Base-by-base conservation (phyloP, 2,329 filamentous ascomycete genomes). In the Fusarium drepaniforme region DNA sequence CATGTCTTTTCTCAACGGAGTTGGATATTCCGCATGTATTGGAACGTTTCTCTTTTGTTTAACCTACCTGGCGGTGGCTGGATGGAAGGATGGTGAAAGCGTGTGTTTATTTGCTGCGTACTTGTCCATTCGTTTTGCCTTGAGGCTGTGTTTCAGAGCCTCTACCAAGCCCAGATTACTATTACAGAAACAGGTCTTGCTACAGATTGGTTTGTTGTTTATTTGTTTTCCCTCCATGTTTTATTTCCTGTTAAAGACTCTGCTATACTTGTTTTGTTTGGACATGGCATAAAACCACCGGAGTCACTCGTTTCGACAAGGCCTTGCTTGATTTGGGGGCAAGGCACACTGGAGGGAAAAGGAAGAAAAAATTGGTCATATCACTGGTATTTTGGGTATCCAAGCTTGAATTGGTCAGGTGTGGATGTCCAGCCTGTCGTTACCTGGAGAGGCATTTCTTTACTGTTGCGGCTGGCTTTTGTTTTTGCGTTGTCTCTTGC, bases 21-120 rank as follows among this genome's bases (percentile, higher is more conserved):
- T 76, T 76, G 66, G 71, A 65, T 21, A 40, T 72, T 44, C 66
- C 70, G 61, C 71, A 64, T 75, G 66, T 51, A 61, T 28, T 68
- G 62, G 51, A 69, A 61, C 65, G 28, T 37, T 70, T 62, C 61
- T 61, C 38, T 23, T 58, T 58, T 58, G 33, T 38, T 38, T 18
- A 23, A 23, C 15, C 35, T 23, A 21, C 15, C 21, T 25, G 56
- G 70, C 53, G 62, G 51, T 58, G 53, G 70, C 58, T 65, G 68
- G 66, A 65, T 51, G 66, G 67, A 30, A n/a, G 49, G 49, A 53
- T 53, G 28, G 49, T 69, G 63, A 72, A 62, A 69, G 72, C 73
- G 63, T 69, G 66, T 76, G 33, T 74, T 75, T 71, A 35, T 72
- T 59, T 65, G 40, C 53, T 72, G 66, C 53, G 66, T 67, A 30